phyloP scores from a whole-genome alignment of 129 eudicot genomes.

The Tanacetum coccineum region DNA sequence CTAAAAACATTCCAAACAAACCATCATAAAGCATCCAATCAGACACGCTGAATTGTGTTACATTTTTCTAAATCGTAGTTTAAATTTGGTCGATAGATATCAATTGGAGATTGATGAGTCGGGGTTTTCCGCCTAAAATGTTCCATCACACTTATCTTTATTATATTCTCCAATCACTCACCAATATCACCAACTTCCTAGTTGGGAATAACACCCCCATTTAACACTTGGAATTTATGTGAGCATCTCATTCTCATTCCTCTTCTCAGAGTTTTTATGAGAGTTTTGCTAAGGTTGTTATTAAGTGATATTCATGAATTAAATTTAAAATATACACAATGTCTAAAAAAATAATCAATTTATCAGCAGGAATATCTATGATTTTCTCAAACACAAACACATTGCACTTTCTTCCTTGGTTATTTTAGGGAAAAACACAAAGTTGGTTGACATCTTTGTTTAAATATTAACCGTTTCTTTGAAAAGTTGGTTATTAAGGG shows the following conservation, averaged over 20 bases:
- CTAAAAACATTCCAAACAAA: conserved; percentile 20
- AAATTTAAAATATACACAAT: no score
- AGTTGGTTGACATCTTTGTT: no score
- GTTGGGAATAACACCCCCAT: conserved; percentile 27
- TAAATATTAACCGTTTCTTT: no score
- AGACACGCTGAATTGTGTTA: neutral
- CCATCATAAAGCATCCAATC: conserved; percentile 22
- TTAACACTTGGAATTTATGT: conserved; percentile 15
- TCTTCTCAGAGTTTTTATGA: conserved; percentile 4
- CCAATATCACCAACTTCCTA: conserved; percentile 20
- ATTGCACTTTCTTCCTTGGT: no score
- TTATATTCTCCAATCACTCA: conserved; percentile 30
- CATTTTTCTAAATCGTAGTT: neutral
- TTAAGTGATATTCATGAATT: no score
- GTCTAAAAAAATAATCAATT: no score
- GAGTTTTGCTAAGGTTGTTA: no score
- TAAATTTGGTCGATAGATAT: neutral
- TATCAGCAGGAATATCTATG: no score
- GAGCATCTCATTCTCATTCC: conserved; percentile 15
- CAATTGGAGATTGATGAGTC: neutral
- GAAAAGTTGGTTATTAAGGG: no score
- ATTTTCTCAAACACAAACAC: no score
- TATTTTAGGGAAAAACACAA: no score
- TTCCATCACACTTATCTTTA: conserved; percentile 20
- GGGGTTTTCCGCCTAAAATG: conserved; percentile 17